Evolutionary conservation across 179 eudicot species (phyloP).

Genomic region (Dionaea muscipula): DNA sequence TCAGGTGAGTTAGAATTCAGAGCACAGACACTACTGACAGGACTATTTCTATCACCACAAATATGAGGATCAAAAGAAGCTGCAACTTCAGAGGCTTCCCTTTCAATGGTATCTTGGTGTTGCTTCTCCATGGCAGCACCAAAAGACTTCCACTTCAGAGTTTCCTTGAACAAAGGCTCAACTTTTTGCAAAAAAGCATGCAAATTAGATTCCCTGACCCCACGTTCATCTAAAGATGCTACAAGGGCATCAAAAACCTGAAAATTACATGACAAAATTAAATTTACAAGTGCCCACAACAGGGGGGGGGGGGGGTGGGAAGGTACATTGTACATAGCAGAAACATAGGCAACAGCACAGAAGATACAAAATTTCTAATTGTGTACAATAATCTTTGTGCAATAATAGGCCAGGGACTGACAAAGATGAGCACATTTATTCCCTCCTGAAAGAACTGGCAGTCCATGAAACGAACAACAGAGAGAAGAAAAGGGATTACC

Average conservation of each 20-base stretch:
- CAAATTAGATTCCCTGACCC: conserved; percentile 65
- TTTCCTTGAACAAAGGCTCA: conserved; percentile 52
- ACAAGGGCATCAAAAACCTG: conserved; percentile 70
- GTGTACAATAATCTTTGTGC: too few species aligned
- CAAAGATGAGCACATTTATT: too few species aligned
- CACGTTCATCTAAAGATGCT: conserved; percentile 73
- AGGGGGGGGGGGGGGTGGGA: too few species aligned
- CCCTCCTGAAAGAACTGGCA: too few species aligned
- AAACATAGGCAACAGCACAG: too few species aligned
- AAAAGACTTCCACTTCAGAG: conserved; percentile 27
- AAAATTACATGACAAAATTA: conserved; percentile 13
- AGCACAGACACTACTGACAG: conserved; percentile 35
- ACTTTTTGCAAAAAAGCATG: conserved; percentile 52
- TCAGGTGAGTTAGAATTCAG: conserved; percentile 32
- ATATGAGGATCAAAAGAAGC: conserved; percentile 15
- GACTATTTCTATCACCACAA: conserved; percentile 35
- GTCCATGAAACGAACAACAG: background rate
- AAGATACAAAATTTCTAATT: too few species aligned
- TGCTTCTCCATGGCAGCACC: conserved; percentile 7
- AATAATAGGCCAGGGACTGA: too few species aligned
- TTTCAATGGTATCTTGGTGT: conserved; percentile 13
- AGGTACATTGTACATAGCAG: too few species aligned
- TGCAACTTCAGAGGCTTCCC: conserved; percentile 23
- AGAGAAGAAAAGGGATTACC: conserved; percentile 25
- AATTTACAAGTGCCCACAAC: too few species aligned